These are phyloP conservation scores for Mrakia frigida DNA, from an alignment of 768 basidiomycete species.

Conservation along the genomic window DNA sequence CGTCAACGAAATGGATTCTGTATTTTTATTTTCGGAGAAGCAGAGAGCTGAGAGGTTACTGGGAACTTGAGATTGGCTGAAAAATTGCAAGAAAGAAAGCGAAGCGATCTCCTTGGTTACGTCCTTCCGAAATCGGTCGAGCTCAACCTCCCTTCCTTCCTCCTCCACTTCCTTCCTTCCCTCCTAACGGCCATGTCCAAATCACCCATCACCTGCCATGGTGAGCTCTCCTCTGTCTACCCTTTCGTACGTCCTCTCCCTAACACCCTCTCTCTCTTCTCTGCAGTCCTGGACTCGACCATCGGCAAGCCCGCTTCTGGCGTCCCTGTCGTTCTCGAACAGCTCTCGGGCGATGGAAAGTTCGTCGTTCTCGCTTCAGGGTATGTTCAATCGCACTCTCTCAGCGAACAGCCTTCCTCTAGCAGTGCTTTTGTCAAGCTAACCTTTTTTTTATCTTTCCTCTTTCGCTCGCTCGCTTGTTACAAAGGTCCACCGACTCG, in stretches of 20 bases:
- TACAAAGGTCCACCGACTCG: slow-evolving; percentile 60
- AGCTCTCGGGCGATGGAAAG: slow-evolving; percentile 42
- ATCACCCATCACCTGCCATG: slow-evolving; percentile 88
- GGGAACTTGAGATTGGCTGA: too few species aligned
- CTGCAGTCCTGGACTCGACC: slow-evolving; percentile 75
- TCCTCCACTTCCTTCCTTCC: too few species aligned
- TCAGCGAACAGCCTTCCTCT: too few species aligned
- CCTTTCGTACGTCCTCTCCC: not conserved
- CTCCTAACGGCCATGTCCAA: slow-evolving; percentile 37
- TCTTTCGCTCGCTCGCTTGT: not conserved
- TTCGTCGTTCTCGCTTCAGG: slow-evolving; percentile 59
- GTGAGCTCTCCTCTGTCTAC: slow-evolving; percentile 47
- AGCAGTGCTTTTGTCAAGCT: not conserved
- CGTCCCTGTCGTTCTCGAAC: slow-evolving; percentile 61
- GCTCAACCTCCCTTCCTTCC: too few species aligned
- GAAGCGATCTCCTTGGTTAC: too few species aligned
- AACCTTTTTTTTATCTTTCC: not conserved
- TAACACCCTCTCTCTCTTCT: not conserved
- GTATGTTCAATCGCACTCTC: slow-evolving; percentile 44
- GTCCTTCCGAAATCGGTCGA: too few species aligned
- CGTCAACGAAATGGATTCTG: too few species aligned
- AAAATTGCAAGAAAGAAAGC: too few species aligned
- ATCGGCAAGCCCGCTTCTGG: slow-evolving; percentile 72
- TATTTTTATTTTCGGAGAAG: too few species aligned
- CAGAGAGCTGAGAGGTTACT: too few species aligned